Conservation (phyloP, 495 filamentous ascomycete species). For the Penicillium steckii region DNA sequence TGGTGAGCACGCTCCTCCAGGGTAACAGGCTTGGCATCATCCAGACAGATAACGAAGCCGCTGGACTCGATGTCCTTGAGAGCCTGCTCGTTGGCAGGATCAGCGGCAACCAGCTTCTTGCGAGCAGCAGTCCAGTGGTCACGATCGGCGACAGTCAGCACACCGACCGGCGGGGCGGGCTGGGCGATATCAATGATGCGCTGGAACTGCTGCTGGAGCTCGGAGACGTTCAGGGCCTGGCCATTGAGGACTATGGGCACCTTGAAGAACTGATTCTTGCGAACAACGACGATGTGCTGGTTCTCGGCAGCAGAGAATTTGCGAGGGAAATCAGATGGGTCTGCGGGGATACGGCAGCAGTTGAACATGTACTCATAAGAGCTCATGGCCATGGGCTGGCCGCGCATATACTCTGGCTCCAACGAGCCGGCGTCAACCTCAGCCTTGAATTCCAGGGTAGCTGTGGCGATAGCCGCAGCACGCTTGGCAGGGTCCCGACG, state of each 20-base stretch:
- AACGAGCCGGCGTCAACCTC: constrained; percentile 79
- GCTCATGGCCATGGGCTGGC: constrained; percentile 93
- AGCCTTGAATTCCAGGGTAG: constrained; percentile 88
- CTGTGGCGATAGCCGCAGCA: constrained; percentile 84
- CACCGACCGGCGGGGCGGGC: constrained; percentile 71
- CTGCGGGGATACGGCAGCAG: constrained; percentile 79
- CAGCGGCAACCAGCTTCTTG: constrained; percentile 68
- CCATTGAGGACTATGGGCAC: constrained; percentile 73
- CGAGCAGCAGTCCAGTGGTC: constrained; percentile 90
- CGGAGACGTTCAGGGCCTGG: constrained; percentile 76
- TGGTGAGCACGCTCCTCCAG: constrained; percentile 92
- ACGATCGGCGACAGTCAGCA: constrained; percentile 86
- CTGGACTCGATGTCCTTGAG: constrained; percentile 84
- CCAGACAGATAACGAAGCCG: constrained; percentile 90
- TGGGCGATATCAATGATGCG: constrained; percentile 78
- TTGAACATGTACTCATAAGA: constrained; percentile 99
- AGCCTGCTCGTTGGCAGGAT: constrained; percentile 70
- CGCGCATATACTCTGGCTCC: constrained; percentile 98
- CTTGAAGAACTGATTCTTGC: constrained; percentile 98
- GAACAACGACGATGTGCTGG: constrained; percentile 83
- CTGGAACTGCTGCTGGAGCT: constrained; percentile 85
- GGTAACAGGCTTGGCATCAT: constrained; percentile 89
- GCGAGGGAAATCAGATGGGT: constrained; percentile 75
- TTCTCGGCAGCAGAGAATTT: constrained; percentile 74
- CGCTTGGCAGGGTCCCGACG: constrained; percentile 87